Evolutionary conservation across 805 yeast genomes (phyloP), one percentile per base, ranked within the genome.

Genomic region (Starmerella sp.): DNA sequence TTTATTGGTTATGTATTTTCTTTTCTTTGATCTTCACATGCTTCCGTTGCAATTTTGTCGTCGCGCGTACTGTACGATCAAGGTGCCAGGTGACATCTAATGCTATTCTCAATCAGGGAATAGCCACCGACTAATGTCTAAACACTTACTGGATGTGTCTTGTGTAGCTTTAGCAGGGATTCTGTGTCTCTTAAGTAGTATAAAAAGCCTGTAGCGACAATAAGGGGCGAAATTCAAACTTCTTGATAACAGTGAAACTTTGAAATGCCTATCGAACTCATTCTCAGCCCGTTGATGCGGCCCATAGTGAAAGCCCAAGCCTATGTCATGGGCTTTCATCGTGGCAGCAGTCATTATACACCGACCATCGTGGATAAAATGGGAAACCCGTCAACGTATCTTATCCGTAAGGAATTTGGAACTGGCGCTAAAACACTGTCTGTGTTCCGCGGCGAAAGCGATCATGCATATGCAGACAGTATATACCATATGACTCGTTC

Each of bases 261-360:
- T 22, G 22, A 22, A 22, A 80, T 81, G 85, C 84, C 84, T 36
- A 70, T 80, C 54, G 84, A 81, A 67, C 73, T 80, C 35, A 56
- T 79, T 51, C 72, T 81, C 57, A 72, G 81, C 43, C 84, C 84
- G 30, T 53, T 81, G 35, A 76, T 80, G 82, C 73, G 82, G 60
- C 84, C 84, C 9, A 70, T 78, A 49, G 80, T 79, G 42, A 63
- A 72, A 58, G 82, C 80, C 44, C 78, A 78, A 61, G 73, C 84
- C 13, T 69, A 76, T 22, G 61, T 80, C 10, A 78, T 77, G 69
- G 75, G 75, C 57, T 77, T 80, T 9, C 84, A 80, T 62, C 74
- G 84, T 56, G 72, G 77, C 54, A 73, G 79, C 41, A 77, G 81
- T 30, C 73, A 79, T 53, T 81, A 79, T 63, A 72, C 80, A 38